Evolutionary conservation across 2,329 filamentous ascomycete species (phyloP).

Genomic region (Aureobasidium namibiae): DNA sequence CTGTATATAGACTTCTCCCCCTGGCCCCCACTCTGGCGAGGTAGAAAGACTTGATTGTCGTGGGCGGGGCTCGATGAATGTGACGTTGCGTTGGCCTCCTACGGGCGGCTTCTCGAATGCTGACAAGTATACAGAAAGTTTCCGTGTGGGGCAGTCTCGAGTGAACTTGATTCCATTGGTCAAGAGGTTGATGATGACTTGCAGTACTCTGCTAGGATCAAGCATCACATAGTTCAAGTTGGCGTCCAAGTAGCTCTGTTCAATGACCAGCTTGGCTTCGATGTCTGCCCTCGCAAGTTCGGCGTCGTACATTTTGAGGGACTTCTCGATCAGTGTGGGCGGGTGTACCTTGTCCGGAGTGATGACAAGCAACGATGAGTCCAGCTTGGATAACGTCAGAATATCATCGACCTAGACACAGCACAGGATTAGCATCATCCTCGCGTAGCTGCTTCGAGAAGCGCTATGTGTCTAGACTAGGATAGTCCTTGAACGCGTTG

Average conservation of each 20-base stretch:
- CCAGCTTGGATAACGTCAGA: slow-evolving; percentile 33
- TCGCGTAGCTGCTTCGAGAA: too few relatives aligned
- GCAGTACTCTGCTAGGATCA: slow-evolving; percentile 36
- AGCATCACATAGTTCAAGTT: slow-evolving; percentile 30
- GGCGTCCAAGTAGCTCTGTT: slow-evolving; percentile 29
- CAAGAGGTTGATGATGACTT: slow-evolving; percentile 35
- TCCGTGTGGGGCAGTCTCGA: slow-evolving; percentile 21
- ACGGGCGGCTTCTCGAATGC: slow-evolving; percentile 26
- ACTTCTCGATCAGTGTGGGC: slow-evolving; percentile 27
- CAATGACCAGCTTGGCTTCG: slow-evolving; percentile 24
- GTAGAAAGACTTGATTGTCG: slow-evolving; percentile 12
- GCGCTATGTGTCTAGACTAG: too few relatives aligned
- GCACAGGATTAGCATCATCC: too few relatives aligned
- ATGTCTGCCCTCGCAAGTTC: slow-evolving; percentile 30
- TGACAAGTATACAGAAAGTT: slow-evolving; percentile 32
- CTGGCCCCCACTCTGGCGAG: slow-evolving; percentile 28
- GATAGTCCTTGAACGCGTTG: too few relatives aligned
- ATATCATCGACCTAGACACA: slow-evolving; percentile 36
- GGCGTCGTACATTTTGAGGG: slow-evolving; percentile 32
- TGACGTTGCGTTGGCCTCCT: slow-evolving; percentile 25
- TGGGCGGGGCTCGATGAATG: slow-evolving; percentile 25
- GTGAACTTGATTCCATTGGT: slow-evolving; percentile 43
- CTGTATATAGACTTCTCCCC: slow-evolving; percentile 29
- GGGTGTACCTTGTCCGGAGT: slow-evolving; percentile 32
- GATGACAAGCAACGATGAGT: slow-evolving; percentile 28